phyloP scores from a whole-genome alignment of 148 eudicot species.

The Vaccinium corymbosum region DNA sequence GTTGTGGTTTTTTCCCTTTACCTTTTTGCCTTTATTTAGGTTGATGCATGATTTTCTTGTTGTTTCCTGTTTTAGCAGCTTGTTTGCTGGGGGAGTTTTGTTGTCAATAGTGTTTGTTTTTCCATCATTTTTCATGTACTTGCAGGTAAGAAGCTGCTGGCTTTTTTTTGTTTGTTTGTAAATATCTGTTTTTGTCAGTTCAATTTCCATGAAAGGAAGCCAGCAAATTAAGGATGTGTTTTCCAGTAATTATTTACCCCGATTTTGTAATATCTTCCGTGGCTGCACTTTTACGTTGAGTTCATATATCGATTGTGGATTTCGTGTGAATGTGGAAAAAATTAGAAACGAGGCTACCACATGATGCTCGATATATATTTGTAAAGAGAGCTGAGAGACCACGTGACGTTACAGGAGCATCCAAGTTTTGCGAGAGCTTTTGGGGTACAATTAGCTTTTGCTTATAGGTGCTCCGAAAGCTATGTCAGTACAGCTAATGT shows the following conservation, averaged over 20 bases:
- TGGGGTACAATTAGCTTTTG: not conserved
- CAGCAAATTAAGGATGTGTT: not conserved
- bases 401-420: too few species aligned
- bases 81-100: not conserved
- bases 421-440: too few species aligned
- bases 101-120: not conserved
- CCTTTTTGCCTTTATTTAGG: not conserved
- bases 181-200: not conserved
- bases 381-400: too few species aligned
- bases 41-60: not conserved
- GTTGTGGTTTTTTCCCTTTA: not conserved
- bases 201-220: not conserved
- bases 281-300: too few species aligned
- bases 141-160: not conserved
- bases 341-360: too few species aligned
- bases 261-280: too few species aligned
- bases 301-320: too few species aligned
- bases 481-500: not conserved
- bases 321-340: too few species aligned
- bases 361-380: too few species aligned
- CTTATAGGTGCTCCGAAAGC: not conserved
- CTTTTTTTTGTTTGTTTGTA: not conserved
- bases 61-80: not conserved
- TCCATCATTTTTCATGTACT: conserved; percentile 1
- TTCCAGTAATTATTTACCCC: not conserved